Evolutionary conservation across 441 rosid species (phyloP), one percentile per base, ranked within the genome.

Genomic region (Jatropha podagrica): DNA sequence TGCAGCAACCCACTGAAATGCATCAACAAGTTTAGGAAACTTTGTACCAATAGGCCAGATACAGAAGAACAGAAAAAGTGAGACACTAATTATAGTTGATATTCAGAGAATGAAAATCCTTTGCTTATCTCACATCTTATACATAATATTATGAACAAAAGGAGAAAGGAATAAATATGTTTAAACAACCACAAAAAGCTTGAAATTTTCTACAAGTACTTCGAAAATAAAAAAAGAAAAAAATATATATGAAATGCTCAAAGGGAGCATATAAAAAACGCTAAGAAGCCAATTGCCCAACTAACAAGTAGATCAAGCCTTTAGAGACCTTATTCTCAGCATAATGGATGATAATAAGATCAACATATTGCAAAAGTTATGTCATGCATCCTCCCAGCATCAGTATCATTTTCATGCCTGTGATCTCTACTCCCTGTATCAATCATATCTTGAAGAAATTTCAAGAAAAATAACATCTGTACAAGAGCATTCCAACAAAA

Each of bases 1-100:
- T 95, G 99, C 78, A 95, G 84, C 84, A 95, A 85, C 66, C 99
- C 97, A 74, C 99, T 93, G 88, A 65, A 77, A 78, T 48, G 54
- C 41, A 46, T 62, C 40, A 48, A 41, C 2, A 74, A 56, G 32
- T 60, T 78, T n/a, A 68, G 62, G 61, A 67, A 48, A 74, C 49
- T 71, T 20, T 52, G 71, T 59, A 48, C 52, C 51, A 26, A 54
- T 23, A 11, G 20, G 41, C 48, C 23, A 56, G 54, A 63, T 46
- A 68, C 48, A 20, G 37, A 52, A 44, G 40, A 73, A 26, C 55
- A 72, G n/a, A 58, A 2, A 26, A 23, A 46, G 14, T 32, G 32
- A 32, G 32, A 32, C 51, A 40, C 1, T 20, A 32, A 64, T 63
- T 56, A 64, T 63, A 7, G 37, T 74, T 42, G 40, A 63, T 17